Conservation (phyloP, 345 rosid species). For the Gynandropsis gynandra region DNA sequence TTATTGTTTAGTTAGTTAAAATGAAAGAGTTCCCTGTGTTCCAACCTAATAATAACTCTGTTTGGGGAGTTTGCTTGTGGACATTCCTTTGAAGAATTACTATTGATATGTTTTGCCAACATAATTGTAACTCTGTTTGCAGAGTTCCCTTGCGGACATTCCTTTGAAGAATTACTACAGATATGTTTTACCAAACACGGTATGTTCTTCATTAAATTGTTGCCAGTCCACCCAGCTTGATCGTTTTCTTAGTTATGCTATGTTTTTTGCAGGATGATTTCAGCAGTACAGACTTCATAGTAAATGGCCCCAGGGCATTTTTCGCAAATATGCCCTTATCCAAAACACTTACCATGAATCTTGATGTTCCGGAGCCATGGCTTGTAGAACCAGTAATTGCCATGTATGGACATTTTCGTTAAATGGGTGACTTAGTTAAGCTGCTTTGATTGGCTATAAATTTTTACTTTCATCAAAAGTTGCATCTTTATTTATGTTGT, state of each 20-base stretch:
- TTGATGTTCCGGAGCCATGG: constrained; percentile 99
- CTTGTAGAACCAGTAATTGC: constrained; percentile 96
- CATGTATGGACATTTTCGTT: constrained; percentile 48
- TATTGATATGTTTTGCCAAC: constrained; percentile 14
- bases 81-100: constrained; percentile 70
- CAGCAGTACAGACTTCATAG: constrained; percentile 54
- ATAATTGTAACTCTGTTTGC: constrained; percentile 29
- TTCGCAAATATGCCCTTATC: constrained; percentile 97
- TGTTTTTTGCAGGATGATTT: constrained; percentile 76
- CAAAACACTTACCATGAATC: constrained; percentile 98
- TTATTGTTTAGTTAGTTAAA: no score
- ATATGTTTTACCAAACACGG: constrained; percentile 86
- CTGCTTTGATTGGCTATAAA: constrained; percentile 16
- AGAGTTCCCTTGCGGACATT: constrained; percentile 98
- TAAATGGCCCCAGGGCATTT: constrained; percentile 91
- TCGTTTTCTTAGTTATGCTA: constrained; percentile 24
- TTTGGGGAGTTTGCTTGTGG: constrained; percentile 93
- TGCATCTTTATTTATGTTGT: constrained; percentile 15
- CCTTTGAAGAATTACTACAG: constrained; percentile 98
- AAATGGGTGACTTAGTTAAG: constrained; percentile 5
- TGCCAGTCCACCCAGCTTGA: constrained; percentile 17
- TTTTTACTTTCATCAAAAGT: constrained; percentile 7
- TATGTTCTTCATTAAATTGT: constrained; percentile 28
- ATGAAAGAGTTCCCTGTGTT: no score
- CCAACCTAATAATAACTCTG: constrained; percentile 16